A percentile compares a stretch with the other conserved stretches of the same genome.
phyloP scores from a whole-genome alignment of 805 yeast species.

The Monosporozyma aquatica region DNA sequence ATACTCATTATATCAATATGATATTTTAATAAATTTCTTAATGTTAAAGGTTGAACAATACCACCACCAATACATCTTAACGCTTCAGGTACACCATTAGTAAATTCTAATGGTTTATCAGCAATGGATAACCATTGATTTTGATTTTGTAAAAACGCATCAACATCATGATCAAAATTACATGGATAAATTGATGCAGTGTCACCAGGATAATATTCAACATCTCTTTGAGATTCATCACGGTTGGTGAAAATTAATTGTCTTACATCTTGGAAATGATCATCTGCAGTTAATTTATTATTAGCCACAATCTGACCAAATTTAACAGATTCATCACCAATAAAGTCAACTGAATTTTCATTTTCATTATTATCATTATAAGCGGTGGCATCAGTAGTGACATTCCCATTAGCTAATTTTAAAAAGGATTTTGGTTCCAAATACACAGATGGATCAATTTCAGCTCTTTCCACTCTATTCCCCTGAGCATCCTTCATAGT shows the following conservation, averaged over 20 bases:
- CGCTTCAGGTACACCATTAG: conserved; percentile 22
- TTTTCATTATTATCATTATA: too few relatives aligned
- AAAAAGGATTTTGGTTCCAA: conserved; percentile 25
- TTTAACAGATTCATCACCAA: conserved; percentile 14
- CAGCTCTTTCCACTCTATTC: conserved; percentile 13
- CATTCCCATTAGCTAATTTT: conserved; percentile 1
- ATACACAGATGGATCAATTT: conserved; percentile 18
- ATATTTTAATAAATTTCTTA: conserved; percentile 62
- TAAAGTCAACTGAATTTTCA: conserved; percentile 7
- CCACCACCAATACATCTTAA: conserved; percentile 45
- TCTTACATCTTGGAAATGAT: conserved; percentile 89
- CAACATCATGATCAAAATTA: conserved; percentile 57
- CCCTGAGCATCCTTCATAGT: conserved; percentile 10
- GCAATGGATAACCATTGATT: conserved; percentile 61
- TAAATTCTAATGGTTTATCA: conserved; percentile 37
- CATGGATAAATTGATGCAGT: conserved; percentile 67
- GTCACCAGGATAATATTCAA: conserved; percentile 64
- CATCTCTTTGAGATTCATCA: conserved; percentile 15
- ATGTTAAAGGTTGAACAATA: conserved; percentile 49
- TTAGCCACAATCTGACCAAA: conserved; percentile 44
- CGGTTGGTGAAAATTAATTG: conserved; percentile 38
- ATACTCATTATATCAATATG: conserved; percentile 77
- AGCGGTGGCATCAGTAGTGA: background rate
- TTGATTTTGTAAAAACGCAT: conserved; percentile 55
- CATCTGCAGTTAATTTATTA: conserved; percentile 51